Base-by-base conservation (phyloP, 345 rosid genomes). In the Excoecaria cochinchinensis region DNA sequence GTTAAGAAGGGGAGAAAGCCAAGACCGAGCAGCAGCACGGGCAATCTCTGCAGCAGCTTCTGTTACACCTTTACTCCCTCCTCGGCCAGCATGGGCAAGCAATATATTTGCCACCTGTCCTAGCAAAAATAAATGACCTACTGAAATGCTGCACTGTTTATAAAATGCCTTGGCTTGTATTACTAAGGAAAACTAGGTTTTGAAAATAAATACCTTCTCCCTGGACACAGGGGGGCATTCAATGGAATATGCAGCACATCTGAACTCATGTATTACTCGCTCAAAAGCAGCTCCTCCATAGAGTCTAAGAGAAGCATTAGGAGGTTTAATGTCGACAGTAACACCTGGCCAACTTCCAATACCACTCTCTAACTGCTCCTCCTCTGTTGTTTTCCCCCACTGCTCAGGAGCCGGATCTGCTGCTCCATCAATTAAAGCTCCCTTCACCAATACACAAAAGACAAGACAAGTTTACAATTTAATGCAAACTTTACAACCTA, bases 251-350 rank as follows among this genome's bases (percentile, higher is more conserved):
- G 98, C 93, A 55, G 99, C 98, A 77, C 99, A 95, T 13, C 92
- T 90, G 71, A 95, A 91, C 77, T 95, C 99, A 80, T 90, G 97
- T 80, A 95, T 87, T 70, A 89, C 97, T 82, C 99, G 88, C 81
- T 95, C 98, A 74, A 93, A 93, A 80, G 99, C 99, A 69, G 99
- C 99, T 81, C 99, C 99, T 75, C 99, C 99, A 73, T 92, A 93
- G 44, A 95, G 98, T 76, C 87, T 87, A 69, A 95, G 98, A 66
- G 85, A 87, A 67, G 98, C 93, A 83, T 95, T 95, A 11, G 99
- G 97, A 12, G 99, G 97, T 82, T 83, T 93, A 81, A 91, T 79
- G 80, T 79, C 87, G 59, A 88, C 73, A 67, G 71, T 82, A 59
- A 95, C 89, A 76, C 98, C 99, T 67, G 98, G 99, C 99, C 99